Conservation (phyloP, 2,329 filamentous ascomycete genomes). For the Clonostachys rhizophaga region DNA sequence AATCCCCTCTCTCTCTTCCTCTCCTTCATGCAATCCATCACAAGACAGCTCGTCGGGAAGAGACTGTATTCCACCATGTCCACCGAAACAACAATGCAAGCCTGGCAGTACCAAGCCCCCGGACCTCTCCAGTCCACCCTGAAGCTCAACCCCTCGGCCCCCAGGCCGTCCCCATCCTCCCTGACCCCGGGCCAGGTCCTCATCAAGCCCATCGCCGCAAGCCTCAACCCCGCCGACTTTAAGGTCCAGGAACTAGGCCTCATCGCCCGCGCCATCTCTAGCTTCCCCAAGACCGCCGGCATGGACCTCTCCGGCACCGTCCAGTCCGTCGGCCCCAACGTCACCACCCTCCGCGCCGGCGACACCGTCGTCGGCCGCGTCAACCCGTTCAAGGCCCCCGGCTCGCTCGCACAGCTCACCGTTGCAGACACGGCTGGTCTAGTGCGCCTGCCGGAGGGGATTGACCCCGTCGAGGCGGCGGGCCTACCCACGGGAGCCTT, state of each 20-base stretch:
- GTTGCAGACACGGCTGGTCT: constrained; percentile 23
- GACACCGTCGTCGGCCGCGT: constrained; percentile 37
- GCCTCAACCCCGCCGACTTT: constrained; percentile 45
- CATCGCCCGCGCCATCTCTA: constrained; percentile 18
- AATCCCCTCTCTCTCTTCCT: no score
- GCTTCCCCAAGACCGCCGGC: constrained; percentile 36
- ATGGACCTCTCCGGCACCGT: constrained; percentile 49
- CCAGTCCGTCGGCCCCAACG: constrained; percentile 19
- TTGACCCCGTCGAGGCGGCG: constrained; percentile 34
- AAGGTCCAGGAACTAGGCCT: constrained; percentile 37
- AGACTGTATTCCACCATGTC: neutral
- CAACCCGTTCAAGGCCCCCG: constrained; percentile 19
- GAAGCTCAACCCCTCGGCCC: constrained; percentile 7
- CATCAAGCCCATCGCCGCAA: constrained; percentile 33
- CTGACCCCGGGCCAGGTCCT: constrained; percentile 26
- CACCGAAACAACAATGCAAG: constrained; percentile 12
- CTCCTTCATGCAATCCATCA: no score
- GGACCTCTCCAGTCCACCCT: constrained; percentile 15
- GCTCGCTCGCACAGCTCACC: constrained; percentile 37
- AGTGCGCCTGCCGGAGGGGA: constrained; percentile 28
- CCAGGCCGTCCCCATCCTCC: constrained; percentile 9
- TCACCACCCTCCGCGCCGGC: constrained; percentile 24
- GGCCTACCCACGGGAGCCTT: constrained; percentile 36
- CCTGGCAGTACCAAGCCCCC: constrained; percentile 16
- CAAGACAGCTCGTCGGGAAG: no score